Conservation (phyloP, 2,329 filamentous ascomycete genomes). For the Claviceps sorghi region DNA sequence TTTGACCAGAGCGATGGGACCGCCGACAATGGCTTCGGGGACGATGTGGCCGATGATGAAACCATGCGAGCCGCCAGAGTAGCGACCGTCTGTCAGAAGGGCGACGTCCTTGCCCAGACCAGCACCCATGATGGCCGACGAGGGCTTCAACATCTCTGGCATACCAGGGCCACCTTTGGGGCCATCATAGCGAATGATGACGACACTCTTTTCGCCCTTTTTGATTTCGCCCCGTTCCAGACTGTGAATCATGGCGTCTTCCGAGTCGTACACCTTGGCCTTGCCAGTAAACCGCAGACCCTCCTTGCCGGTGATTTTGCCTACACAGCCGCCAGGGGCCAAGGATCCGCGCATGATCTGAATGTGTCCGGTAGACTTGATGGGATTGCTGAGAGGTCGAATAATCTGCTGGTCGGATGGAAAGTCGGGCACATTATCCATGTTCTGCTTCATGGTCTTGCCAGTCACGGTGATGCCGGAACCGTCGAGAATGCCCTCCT, state of each 20-base stretch:
- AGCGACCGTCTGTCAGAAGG: slow-evolving; percentile 60
- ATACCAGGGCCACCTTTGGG: slow-evolving; percentile 89
- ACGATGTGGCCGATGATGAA: slow-evolving; percentile 83
- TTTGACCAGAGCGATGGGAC: slow-evolving; percentile 67
- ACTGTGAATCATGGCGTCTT: slow-evolving; percentile 64
- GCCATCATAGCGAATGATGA: slow-evolving; percentile 85
- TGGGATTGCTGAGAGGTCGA: slow-evolving; percentile 63
- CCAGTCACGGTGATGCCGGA: slow-evolving; percentile 73
- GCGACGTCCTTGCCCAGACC: slow-evolving; percentile 64
- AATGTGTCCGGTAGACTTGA: slow-evolving; percentile 77
- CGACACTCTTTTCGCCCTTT: slow-evolving; percentile 73
- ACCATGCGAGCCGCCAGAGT: slow-evolving; percentile 70
- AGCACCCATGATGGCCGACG: slow-evolving; percentile 81
- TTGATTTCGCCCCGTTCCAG: slow-evolving; percentile 67
- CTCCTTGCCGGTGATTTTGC: slow-evolving; percentile 91
- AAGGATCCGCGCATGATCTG: slow-evolving; percentile 78
- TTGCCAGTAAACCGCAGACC: slow-evolving; percentile 70
- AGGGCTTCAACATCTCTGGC: slow-evolving; percentile 92
- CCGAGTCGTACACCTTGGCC: slow-evolving; percentile 72
- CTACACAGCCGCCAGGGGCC: slow-evolving; percentile 73
- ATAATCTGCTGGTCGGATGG: slow-evolving; percentile 70
- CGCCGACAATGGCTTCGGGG: slow-evolving; percentile 73
- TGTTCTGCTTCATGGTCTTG: slow-evolving; percentile 78
- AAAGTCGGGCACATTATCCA: slow-evolving; percentile 59
- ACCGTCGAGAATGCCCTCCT: slow-evolving; percentile 69